These are phyloP conservation scores for Alternaria sp. DNA, from an alignment of 2,329 filamentous ascomycete genomes.

Conservation along the genomic window DNA sequence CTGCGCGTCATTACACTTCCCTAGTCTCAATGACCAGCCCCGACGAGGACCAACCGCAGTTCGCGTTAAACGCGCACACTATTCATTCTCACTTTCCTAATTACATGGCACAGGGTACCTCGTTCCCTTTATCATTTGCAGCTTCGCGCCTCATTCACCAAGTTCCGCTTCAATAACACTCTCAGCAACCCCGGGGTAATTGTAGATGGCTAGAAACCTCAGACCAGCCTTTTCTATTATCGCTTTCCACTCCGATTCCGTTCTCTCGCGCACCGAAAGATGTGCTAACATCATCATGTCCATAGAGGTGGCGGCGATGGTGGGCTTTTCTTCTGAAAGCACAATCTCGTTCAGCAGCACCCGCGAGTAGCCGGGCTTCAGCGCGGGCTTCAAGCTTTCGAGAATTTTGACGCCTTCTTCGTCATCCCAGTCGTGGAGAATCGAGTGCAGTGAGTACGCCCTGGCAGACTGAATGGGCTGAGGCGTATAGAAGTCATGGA, in stretches of 20 bases:
- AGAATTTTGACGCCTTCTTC: constrained; percentile 22
- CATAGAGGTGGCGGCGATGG: constrained; percentile 13
- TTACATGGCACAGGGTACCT: background rate
- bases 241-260: constrained; percentile 11
- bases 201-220: constrained; percentile 10
- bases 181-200: constrained; percentile 19
- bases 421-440: constrained; percentile 35
- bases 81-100: background rate
- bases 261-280: constrained; percentile 13
- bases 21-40: background rate
- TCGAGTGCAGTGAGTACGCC: constrained; percentile 27
- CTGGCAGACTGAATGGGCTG: constrained; percentile 54
- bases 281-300: constrained; percentile 26
- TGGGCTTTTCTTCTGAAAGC: constrained; percentile 12
- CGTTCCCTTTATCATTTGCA: background rate
- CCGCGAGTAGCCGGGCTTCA: constrained; percentile 23
- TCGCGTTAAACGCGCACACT: background rate
- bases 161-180: constrained; percentile 25
- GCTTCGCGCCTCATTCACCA: background rate
- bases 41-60: background rate
- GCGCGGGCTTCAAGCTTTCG: constrained; percentile 14
- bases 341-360: constrained; percentile 24
- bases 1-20: background rate
- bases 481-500: constrained; percentile 56
- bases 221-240: constrained; percentile 16